Conservation (phyloP, 1,284 basidiomycete genomes). For the Ganoderma sinense region DNA sequence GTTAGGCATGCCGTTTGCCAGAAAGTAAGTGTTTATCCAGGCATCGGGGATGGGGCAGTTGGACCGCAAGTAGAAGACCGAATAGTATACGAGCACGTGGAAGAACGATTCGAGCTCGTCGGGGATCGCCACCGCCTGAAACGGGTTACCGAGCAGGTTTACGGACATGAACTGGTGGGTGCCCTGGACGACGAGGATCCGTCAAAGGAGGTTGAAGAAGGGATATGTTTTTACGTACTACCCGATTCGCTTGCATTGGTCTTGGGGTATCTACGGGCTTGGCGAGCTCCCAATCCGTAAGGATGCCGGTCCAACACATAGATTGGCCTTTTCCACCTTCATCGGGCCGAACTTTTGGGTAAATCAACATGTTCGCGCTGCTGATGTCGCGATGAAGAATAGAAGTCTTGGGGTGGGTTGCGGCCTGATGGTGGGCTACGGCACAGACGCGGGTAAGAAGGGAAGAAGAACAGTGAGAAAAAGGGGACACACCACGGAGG, state of each 20-base stretch:
- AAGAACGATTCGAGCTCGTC: conserved; percentile 22
- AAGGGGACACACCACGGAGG: not conserved
- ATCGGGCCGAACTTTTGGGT: not conserved
- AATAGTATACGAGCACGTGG: conserved; percentile 16
- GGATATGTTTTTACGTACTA: conserved; percentile 14
- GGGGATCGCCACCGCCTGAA: not conserved
- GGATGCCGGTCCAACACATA: conserved; percentile 10
- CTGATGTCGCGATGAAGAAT: conserved; percentile 26
- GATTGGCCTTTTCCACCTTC: not conserved
- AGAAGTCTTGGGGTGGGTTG: not conserved
- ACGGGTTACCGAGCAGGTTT: not conserved
- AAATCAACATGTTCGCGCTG: conserved; percentile 20
- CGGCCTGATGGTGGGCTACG: conserved; percentile 16
- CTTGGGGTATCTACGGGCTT: not conserved
- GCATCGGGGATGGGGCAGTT: not conserved
- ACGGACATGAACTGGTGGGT: conserved; percentile 17
- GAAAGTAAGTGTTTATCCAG: not conserved
- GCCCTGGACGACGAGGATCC: conserved; percentile 1
- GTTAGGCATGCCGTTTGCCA: not conserved
- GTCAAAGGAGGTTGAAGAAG: not conserved
- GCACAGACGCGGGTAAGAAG: not conserved
- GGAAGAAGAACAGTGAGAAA: not conserved
- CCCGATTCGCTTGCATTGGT: conserved; percentile 4
- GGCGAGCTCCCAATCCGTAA: conserved; percentile 25
- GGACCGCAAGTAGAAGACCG: not conserved